A percentile compares a stretch with the other conserved stretches of the same genome.
Conservation (phyloP, 1,284 basidiomycete species). For the Puccinia coronata region DNA sequence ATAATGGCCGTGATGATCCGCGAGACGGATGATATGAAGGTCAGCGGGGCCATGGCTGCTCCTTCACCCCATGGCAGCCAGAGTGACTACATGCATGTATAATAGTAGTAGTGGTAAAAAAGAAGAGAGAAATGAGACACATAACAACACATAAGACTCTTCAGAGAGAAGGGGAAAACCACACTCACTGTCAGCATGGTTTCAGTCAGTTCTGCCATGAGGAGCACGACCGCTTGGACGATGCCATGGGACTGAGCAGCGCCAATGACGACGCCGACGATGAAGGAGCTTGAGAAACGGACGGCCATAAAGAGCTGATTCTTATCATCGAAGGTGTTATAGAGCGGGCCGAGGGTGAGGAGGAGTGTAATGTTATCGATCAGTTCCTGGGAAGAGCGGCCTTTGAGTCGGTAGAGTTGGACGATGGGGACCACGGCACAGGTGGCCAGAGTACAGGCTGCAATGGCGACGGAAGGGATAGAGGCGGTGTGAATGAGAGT, state of each 20-base stretch:
- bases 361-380: conserved; percentile 1
- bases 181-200: conserved; percentile 40
- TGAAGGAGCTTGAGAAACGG: conserved; percentile 21
- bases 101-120: no score
- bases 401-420: conserved; percentile 30
- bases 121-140: no score
- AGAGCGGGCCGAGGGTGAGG: conserved; percentile 43
- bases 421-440: conserved; percentile 13
- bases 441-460: background rate
- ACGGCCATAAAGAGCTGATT: conserved; percentile 39
- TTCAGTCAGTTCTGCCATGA: conserved; percentile 38
- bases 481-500: conserved; percentile 9
- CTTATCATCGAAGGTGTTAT: conserved; percentile 41
- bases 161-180: no score
- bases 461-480: conserved; percentile 6
- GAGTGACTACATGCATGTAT: conserved; percentile 40
- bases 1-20: conserved; percentile 45
- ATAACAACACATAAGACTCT: no score
- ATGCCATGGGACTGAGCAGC: conserved; percentile 22
- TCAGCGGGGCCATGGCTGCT: conserved; percentile 44
- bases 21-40: conserved; percentile 39
- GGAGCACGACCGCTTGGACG: conserved; percentile 30
- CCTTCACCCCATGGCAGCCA: conserved; percentile 49
- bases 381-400: conserved; percentile 17
- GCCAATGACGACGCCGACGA: conserved; percentile 30